These are phyloP conservation scores for Plasmodium malariae DNA, from an alignment of 169 alveolate species.

Conservation along the genomic window DNA sequence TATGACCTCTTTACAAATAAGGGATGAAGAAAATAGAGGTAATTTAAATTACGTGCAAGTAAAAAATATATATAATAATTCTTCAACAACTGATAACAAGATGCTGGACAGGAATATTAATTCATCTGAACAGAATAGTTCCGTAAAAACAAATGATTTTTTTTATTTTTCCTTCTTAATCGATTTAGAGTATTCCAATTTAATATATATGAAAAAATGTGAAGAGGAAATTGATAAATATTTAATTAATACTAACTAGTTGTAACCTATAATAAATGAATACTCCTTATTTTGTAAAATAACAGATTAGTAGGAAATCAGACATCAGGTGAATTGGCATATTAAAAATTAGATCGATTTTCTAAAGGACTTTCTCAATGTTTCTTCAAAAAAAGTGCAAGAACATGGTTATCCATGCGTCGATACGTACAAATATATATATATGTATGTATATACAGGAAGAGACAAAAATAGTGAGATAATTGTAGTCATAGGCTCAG, in stretches of 20 bases:
- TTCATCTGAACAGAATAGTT: not conserved
- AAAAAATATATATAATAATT: not conserved
- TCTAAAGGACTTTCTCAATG: too few relatives aligned
- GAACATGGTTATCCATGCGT: too few relatives aligned
- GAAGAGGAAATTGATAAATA: constrained; percentile 55
- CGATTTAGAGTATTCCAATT: constrained; percentile 73
- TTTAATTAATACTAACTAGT: constrained; percentile 6
- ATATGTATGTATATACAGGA: too few relatives aligned
- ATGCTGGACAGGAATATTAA: not conserved
- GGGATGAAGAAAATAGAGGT: not conserved
- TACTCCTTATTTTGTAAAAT: too few relatives aligned
- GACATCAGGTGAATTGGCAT: too few relatives aligned
- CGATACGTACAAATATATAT: too few relatives aligned
- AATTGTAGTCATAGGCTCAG: too few relatives aligned
- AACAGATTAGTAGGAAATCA: too few relatives aligned
- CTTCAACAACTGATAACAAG: not conserved
- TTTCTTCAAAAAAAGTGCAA: too few relatives aligned
- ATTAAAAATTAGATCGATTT: too few relatives aligned
- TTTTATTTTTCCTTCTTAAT: constrained; percentile 54
- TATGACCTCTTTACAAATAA: not conserved
- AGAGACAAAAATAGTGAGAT: too few relatives aligned
- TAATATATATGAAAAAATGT: constrained; percentile 64
- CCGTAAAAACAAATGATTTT: constrained; percentile 8
- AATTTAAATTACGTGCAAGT: not conserved
- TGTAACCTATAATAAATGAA: too few relatives aligned